Evolutionary conservation across 1,139 yeast genomes (phyloP).

Genomic region (Taphrina pruni): DNA sequence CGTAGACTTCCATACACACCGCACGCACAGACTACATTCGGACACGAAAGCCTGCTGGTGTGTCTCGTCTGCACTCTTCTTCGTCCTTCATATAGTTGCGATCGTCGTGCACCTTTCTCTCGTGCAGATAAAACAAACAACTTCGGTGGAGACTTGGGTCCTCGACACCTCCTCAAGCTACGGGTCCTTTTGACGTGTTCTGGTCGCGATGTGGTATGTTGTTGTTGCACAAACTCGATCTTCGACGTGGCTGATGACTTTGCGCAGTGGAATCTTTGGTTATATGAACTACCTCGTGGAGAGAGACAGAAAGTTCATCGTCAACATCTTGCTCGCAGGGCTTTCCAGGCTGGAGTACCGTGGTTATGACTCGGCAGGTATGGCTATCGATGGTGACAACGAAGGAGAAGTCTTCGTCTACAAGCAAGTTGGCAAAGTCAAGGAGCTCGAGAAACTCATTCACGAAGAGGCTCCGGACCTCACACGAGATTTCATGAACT

Average conservation of each 20-base stretch:
- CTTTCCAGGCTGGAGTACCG: constrained; percentile 92
- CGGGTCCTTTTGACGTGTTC: neutral
- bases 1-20: too few species aligned
- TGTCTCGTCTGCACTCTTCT: too few species aligned
- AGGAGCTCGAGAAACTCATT: constrained; percentile 74
- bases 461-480: constrained; percentile 55
- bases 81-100: neutral
- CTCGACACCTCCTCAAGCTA: neutral
- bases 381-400: constrained; percentile 89
- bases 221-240: neutral
- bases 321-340: constrained; percentile 84
- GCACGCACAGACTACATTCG: too few species aligned
- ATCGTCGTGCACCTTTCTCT: too few species aligned
- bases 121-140: too few species aligned
- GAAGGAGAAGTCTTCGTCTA: constrained; percentile 65
- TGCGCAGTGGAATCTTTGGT: constrained; percentile 91
- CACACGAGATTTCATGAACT: constrained; percentile 76
- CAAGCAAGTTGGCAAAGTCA: constrained; percentile 92
- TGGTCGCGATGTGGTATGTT: constrained; percentile 19
- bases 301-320: constrained; percentile 87
- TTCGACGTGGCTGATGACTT: neutral
- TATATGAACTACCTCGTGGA: constrained; percentile 95
- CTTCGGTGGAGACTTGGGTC: neutral
- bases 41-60: too few species aligned
- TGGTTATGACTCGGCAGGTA: constrained; percentile 97